Conservation (phyloP, 257 asterid genomes). For the Apocynum venetum region DNA sequence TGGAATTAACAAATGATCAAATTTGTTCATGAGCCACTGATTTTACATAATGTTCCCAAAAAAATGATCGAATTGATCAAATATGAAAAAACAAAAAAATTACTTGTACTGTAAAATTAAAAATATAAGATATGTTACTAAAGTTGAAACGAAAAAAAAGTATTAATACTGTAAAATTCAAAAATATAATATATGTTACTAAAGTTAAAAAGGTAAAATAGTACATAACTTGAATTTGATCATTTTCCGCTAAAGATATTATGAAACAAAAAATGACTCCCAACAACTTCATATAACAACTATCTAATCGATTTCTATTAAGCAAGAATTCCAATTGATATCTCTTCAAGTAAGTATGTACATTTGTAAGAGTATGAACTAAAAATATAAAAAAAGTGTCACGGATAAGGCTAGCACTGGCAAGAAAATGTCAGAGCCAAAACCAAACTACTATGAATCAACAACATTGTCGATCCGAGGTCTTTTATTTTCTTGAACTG, state of each 20-base stretch:
- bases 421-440: background rate
- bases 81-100: no score
- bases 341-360: conserved; percentile 9
- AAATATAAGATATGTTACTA: no score
- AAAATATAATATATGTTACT: no score
- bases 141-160: no score
- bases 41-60: no score
- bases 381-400: background rate
- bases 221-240: no score
- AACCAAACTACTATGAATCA: background rate
- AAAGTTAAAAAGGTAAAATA: no score
- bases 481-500: background rate
- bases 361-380: background rate
- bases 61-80: no score
- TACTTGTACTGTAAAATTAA: no score
- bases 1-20: no score
- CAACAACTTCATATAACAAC: background rate
- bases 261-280: background rate
- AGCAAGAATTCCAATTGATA: background rate
- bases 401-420: background rate
- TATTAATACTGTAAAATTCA: no score
- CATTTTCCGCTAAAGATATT: background rate
- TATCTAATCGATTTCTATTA: background rate
- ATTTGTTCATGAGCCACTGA: no score
- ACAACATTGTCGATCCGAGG: background rate